Percentiles rank a stretch among this genome's conserved stretches.
These are phyloP conservation scores for Talaromyces albobiverticillius DNA, from an alignment of 2,329 filamentous ascomycete species.

Conservation along the genomic window DNA sequence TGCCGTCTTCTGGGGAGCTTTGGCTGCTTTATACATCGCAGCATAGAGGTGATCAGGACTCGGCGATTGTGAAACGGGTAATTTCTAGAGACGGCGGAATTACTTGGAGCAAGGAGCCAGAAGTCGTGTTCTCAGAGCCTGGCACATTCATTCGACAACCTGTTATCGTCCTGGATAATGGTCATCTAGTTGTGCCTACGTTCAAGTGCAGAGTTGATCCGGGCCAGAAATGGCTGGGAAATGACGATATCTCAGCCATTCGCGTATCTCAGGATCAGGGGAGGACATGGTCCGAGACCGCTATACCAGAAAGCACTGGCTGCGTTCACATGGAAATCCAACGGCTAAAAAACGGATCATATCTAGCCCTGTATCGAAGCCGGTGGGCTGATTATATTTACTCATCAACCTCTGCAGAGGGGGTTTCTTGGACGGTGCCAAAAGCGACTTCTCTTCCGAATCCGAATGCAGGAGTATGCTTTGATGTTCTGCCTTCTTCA, in stretches of 20 bases:
- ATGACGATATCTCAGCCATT: conserved; percentile 43
- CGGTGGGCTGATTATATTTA: conserved; percentile 47
- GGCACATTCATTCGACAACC: conserved; percentile 46
- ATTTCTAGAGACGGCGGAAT: conserved; percentile 34
- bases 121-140: conserved; percentile 31
- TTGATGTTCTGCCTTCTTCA: conserved; percentile 35
- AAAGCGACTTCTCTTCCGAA: conserved; percentile 39
- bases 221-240: conserved; percentile 45
- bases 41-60: conserved; percentile 45
- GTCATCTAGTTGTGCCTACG: conserved; percentile 42
- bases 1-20: conserved; percentile 33
- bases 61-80: conserved; percentile 37
- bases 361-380: conserved; percentile 42
- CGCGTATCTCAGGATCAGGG: conserved; percentile 39
- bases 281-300: conserved; percentile 38
- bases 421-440: conserved; percentile 39
- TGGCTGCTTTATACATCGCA: conserved; percentile 49
- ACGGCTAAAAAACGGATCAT: conserved; percentile 24
- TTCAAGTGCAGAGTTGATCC: conserved; percentile 43
- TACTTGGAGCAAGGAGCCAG: conserved; percentile 35
- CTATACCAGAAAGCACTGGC: conserved; percentile 37
- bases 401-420: conserved; percentile 38
- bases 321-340: conserved; percentile 47
- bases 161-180: conserved; percentile 33
- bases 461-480: conserved; percentile 45